Evolutionary conservation across 805 yeast species (phyloP).

Genomic region (Debaryomyces tyrocola): DNA sequence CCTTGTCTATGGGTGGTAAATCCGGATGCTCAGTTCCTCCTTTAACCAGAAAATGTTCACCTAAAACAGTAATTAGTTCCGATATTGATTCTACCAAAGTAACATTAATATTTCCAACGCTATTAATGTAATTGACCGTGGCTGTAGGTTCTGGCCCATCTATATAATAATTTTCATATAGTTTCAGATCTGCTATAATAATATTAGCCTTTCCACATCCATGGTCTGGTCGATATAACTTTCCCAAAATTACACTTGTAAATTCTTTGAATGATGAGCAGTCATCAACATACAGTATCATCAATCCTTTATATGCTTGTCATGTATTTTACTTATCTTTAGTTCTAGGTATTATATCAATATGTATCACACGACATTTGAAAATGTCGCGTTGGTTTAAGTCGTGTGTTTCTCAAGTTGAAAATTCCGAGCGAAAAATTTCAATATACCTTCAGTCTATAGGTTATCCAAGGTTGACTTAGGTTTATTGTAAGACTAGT

Average conservation of each 20-base stretch:
- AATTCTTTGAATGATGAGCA: conserved; percentile 8
- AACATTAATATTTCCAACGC: conserved; percentile 3
- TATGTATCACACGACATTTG: background rate
- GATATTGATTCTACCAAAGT: conserved; percentile 7
- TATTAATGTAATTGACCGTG: conserved; percentile 3
- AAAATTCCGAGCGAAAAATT: conserved; percentile 1
- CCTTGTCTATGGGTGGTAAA: background rate
- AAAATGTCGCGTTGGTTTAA: background rate
- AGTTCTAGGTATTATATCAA: background rate
- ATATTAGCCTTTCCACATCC: conserved; percentile 4
- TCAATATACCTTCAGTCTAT: background rate
- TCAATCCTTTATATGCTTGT: background rate
- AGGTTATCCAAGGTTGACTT: background rate
- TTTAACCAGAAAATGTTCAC: background rate
- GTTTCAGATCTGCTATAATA: conserved; percentile 6
- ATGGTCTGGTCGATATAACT: background rate
- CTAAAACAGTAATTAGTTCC: conserved; percentile 4
- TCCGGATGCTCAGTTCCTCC: background rate
- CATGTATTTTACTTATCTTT: background rate
- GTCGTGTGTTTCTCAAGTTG: background rate
- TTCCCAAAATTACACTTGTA: background rate
- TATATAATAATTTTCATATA: conserved; percentile 1
- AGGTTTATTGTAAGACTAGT: background rate
- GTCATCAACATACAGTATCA: conserved; percentile 9
- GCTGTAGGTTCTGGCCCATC: background rate